Conservation (phyloP, 2,329 filamentous ascomycete species). For the Magnaporthiopsis rhizophila region DNA sequence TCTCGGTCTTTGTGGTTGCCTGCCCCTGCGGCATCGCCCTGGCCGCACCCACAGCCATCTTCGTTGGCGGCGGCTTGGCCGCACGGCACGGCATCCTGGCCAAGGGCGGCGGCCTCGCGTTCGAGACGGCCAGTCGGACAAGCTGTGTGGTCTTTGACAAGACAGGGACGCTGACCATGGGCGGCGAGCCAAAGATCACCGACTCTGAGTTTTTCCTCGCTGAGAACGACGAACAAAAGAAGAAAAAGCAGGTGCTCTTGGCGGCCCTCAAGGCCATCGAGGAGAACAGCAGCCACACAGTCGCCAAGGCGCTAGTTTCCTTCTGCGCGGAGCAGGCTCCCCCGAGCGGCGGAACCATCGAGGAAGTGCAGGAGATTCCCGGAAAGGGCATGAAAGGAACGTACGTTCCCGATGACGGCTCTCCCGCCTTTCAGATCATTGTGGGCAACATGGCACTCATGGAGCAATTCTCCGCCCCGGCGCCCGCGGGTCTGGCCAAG, state of each 20-base stretch:
- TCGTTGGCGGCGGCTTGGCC: conserved; percentile 73
- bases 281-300: conserved; percentile 64
- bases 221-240: not conserved
- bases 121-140: conserved; percentile 72
- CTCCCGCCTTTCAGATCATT: conserved; percentile 40
- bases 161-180: conserved; percentile 71
- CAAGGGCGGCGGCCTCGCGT: conserved; percentile 77
- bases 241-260: conserved; percentile 26
- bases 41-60: conserved; percentile 79
- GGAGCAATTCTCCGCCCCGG: conserved; percentile 33
- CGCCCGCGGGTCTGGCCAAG: conserved; percentile 26
- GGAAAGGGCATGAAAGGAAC: conserved; percentile 62
- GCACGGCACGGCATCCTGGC: conserved; percentile 74
- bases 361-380: conserved; percentile 55
- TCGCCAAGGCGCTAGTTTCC: conserved; percentile 60
- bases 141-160: conserved; percentile 83
- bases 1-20: conserved; percentile 79
- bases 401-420: conserved; percentile 27
- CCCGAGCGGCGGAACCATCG: conserved; percentile 24
- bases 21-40: conserved; percentile 79
- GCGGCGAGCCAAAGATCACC: conserved; percentile 64
- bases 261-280: conserved; percentile 55
- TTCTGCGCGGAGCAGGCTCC: conserved; percentile 42
- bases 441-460: conserved; percentile 71
- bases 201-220: conserved; percentile 26